Percentiles rank a stretch among this genome's conserved stretches.
Evolutionary conservation across 2,329 filamentous ascomycete genomes (phyloP).

Genomic region (Diplodia scrobiculata): DNA sequence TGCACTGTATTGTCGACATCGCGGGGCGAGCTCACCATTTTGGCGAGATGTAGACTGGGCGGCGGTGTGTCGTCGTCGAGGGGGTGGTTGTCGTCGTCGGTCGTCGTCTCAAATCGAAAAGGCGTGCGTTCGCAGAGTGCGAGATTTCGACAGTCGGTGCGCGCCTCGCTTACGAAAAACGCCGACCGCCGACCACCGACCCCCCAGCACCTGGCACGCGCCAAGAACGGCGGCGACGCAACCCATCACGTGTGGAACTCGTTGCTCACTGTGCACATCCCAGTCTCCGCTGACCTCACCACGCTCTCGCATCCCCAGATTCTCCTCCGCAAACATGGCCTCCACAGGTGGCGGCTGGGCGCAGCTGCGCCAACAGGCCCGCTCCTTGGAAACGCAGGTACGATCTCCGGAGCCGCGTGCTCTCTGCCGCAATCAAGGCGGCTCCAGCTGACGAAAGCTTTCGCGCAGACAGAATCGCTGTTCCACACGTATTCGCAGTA

Average conservation of each 20-base stretch:
- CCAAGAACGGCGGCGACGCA: conserved; percentile 10
- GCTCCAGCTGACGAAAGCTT: conserved; percentile 17
- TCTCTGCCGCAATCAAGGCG: conserved; percentile 2
- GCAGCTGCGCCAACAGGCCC: conserved; percentile 88
- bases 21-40: conserved; percentile 40
- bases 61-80: conserved; percentile 31
- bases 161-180: conserved; percentile 27
- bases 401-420: conserved; percentile 32
- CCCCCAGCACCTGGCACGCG: neutral
- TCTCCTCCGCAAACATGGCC: conserved; percentile 38
- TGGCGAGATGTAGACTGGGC: conserved; percentile 36
- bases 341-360: conserved; percentile 68
- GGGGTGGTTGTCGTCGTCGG: conserved; percentile 31
- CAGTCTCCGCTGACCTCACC: conserved; percentile 21
- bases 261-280: conserved; percentile 15
- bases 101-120: conserved; percentile 28
- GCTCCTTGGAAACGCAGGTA: conserved; percentile 88
- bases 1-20: conserved; percentile 15
- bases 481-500: conserved; percentile 91
- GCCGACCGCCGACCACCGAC: conserved; percentile 2
- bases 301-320: conserved; percentile 21
- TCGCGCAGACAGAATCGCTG: conserved; percentile 73
- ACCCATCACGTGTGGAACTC: conserved; percentile 29
- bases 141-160: conserved; percentile 27
- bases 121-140: conserved; percentile 16